A percentile compares a stretch with the other conserved stretches of the same genome.
Evolutionary conservation across 306 rosid genomes (phyloP).

Genomic region (Casuarina equisetifolia): DNA sequence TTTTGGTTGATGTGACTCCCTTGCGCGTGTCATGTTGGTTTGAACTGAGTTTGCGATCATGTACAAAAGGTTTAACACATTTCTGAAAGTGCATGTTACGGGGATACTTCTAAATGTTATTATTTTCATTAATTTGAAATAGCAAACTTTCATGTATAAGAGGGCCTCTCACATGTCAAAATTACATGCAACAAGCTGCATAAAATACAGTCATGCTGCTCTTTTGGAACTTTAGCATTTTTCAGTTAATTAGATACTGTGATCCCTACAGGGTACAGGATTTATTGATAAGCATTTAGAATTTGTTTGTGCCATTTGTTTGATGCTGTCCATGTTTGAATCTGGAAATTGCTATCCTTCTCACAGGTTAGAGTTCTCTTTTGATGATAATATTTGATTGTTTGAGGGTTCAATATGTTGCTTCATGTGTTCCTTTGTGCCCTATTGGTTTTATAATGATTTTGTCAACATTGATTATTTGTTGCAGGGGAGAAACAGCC

Average conservation of each 20-base stretch:
- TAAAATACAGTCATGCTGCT: too few species aligned
- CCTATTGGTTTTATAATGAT: background rate
- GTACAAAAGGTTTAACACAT: too few species aligned
- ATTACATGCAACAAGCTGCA: too few species aligned
- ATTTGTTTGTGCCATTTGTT: background rate
- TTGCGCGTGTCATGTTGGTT: background rate
- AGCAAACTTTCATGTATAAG: too few species aligned
- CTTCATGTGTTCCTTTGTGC: background rate
- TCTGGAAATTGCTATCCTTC: background rate
- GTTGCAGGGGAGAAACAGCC: slow-evolving; percentile 89
- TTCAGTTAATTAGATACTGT: too few species aligned
- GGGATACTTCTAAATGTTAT: too few species aligned
- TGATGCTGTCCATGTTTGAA: background rate
- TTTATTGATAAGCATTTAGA: background rate
- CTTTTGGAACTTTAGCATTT: too few species aligned
- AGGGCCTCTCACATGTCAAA: too few species aligned
- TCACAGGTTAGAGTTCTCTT: background rate
- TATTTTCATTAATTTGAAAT: too few species aligned
- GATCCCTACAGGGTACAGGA: too few species aligned
- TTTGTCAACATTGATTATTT: slow-evolving; percentile 16
- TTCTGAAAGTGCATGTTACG: too few species aligned
- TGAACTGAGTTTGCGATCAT: too few species aligned
- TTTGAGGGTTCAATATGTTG: background rate
- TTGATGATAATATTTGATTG: background rate
- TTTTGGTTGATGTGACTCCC: background rate